These are phyloP conservation scores for Austropuccinia psidii DNA, from an alignment of 1,284 basidiomycete genomes.

Conservation along the genomic window DNA sequence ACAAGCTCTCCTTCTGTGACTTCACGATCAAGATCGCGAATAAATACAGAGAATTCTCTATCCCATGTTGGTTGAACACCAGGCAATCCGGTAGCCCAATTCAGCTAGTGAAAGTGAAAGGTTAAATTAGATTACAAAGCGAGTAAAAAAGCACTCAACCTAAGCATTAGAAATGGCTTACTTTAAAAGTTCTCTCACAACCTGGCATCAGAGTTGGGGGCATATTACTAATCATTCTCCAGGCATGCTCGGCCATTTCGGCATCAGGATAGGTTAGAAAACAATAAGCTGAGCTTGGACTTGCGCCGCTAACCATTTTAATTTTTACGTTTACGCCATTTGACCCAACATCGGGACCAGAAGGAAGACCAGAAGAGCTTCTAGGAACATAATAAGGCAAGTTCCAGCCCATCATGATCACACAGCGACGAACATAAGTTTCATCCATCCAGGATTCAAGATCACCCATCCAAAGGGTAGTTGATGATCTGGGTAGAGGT, in stretches of 20 bases:
- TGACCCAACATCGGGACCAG: conserved; percentile 49
- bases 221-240: conserved; percentile 44
- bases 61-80: conserved; percentile 50
- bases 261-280: conserved; percentile 72
- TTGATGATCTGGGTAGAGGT: conserved; percentile 23
- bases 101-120: conserved; percentile 61
- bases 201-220: conserved; percentile 58
- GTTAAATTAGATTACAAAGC: conserved; percentile 67
- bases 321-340: conserved; percentile 62
- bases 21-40: conserved; percentile 79
- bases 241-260: conserved; percentile 61
- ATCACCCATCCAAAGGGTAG: conserved; percentile 68
- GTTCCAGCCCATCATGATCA: conserved; percentile 41
- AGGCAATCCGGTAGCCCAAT: conserved; percentile 62
- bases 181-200: conserved; percentile 44
- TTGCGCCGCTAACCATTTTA: conserved; percentile 53
- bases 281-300: conserved; percentile 69
- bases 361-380: conserved; percentile 57
- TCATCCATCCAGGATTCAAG: conserved; percentile 87
- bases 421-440: conserved; percentile 71
- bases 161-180: conserved; percentile 8
- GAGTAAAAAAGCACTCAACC: conserved; percentile 50
- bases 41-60: conserved; percentile 76
- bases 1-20: conserved; percentile 81
- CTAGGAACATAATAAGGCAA: conserved; percentile 15